Evolutionary conservation across 306 rosid genomes (phyloP).

Genomic region (Medicago arabica): DNA sequence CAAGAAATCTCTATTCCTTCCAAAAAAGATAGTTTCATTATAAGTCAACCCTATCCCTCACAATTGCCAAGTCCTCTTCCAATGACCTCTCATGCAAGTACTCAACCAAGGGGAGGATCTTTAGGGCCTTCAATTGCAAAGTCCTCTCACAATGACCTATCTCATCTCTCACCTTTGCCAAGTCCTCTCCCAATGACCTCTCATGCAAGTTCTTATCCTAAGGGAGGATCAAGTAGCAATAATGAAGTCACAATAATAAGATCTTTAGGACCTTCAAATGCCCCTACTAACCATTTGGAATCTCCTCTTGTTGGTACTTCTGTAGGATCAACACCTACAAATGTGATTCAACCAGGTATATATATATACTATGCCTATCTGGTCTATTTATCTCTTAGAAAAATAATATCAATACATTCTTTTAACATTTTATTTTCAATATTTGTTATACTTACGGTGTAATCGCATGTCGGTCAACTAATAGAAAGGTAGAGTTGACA

Average conservation of each 20-base stretch:
- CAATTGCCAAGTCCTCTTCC: conserved; percentile 59
- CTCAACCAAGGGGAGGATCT: conserved; percentile 49
- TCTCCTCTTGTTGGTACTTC: conserved; percentile 53
- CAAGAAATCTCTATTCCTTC: conserved; percentile 50
- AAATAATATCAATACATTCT: not conserved
- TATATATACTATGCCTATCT: not conserved
- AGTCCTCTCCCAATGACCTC: conserved; percentile 52
- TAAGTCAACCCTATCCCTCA: conserved; percentile 50
- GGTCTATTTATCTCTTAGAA: not conserved
- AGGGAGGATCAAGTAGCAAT: conserved; percentile 52
- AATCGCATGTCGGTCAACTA: not conserved
- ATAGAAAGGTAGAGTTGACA: not conserved
- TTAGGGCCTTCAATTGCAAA: not conserved
- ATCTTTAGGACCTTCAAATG: conserved; percentile 49
- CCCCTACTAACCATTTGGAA: conserved; percentile 52
- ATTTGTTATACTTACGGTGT: not conserved
- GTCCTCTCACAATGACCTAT: conserved; percentile 26
- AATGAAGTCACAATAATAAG: conserved; percentile 44
- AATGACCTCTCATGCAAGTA: conserved; percentile 40
- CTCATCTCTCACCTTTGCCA: conserved; percentile 51
- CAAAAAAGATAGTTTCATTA: conserved; percentile 47
- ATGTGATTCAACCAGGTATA: conserved; percentile 67
- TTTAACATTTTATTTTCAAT: not conserved
- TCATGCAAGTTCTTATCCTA: conserved; percentile 45
- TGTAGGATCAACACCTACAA: conserved; percentile 48